phyloP scores from a whole-genome alignment of 202 grass and related monocot species.

The Panicum virgatum region DNA sequence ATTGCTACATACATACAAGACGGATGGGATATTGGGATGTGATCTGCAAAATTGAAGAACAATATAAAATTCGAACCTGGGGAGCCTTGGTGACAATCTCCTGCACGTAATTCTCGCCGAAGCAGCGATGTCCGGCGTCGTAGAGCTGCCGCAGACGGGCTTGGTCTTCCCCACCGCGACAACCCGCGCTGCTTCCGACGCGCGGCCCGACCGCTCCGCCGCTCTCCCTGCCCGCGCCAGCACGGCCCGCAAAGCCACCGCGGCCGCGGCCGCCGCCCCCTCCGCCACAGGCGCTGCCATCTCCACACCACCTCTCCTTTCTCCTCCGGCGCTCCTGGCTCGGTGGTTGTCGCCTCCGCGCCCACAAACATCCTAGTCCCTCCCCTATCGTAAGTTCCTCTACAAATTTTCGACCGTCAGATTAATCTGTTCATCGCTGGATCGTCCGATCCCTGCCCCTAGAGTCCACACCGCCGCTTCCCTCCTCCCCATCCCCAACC shows the following conservation, averaged over 20 bases:
- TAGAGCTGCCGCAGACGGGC: slow-evolving; percentile 66
- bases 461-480: too few relatives aligned
- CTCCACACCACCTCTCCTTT: neutral
- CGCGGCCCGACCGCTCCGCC: slow-evolving; percentile 63
- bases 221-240: slow-evolving; percentile 51
- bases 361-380: too few relatives aligned
- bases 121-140: slow-evolving; percentile 78
- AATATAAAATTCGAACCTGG: slow-evolving; percentile 39
- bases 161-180: slow-evolving; percentile 93
- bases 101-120: slow-evolving; percentile 94
- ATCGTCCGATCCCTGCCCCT: too few relatives aligned
- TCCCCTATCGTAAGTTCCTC: too few relatives aligned
- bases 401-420: too few relatives aligned
- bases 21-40: neutral
- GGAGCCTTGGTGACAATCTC: slow-evolving; percentile 78
- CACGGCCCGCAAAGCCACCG: slow-evolving; percentile 54
- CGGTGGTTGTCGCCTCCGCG: too few relatives aligned
- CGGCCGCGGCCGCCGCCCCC: slow-evolving; percentile 33
- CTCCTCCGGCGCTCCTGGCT: neutral
- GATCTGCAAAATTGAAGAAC: neutral
- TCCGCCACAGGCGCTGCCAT: slow-evolving; percentile 65
- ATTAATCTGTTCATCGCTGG: too few relatives aligned
- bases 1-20: neutral
- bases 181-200: slow-evolving; percentile 68
- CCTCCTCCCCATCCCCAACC: too few relatives aligned